Evolutionary conservation across 176 grass and related monocot genomes (phyloP).

Genomic region (Puya raimondii): DNA sequence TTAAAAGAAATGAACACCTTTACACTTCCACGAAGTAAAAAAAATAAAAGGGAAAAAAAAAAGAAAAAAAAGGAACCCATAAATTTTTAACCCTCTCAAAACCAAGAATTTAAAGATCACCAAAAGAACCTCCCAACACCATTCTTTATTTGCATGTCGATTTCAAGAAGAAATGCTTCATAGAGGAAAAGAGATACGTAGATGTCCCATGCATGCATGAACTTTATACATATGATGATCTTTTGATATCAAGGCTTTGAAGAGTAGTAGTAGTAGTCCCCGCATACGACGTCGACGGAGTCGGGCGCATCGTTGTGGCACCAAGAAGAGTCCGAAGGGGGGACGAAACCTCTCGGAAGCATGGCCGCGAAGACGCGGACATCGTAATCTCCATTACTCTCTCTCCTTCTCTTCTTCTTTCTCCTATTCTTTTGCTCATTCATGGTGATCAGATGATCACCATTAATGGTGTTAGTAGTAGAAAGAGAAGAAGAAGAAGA

Average conservation of each 20-base stretch:
- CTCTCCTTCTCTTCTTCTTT: neutral
- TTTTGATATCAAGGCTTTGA: neutral
- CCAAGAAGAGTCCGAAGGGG: constrained; percentile 5
- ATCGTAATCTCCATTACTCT: neutral
- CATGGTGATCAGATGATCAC: neutral
- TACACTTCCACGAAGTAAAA: too few relatives aligned
- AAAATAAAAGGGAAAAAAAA: too few relatives aligned
- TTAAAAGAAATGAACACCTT: too few relatives aligned
- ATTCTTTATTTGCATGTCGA: too few relatives aligned
- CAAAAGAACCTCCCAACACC: too few relatives aligned
- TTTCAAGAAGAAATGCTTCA: too few relatives aligned
- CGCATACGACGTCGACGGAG: neutral
- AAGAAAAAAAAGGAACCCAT: too few relatives aligned
- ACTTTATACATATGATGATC: neutral
- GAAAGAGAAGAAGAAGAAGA: too few relatives aligned
- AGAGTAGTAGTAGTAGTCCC: neutral
- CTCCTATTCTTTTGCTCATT: neutral
- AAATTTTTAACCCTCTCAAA: too few relatives aligned
- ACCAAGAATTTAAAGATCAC: too few relatives aligned
- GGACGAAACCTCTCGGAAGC: constrained; percentile 6
- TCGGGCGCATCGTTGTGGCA: neutral
- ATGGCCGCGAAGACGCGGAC: neutral
- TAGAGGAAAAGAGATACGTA: neutral
- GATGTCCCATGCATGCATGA: neutral
- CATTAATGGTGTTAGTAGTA: neutral